These are phyloP conservation scores for Ceratobasidium theobromae DNA, from an alignment of 1,284 basidiomycete species.

Conservation along the genomic window DNA sequence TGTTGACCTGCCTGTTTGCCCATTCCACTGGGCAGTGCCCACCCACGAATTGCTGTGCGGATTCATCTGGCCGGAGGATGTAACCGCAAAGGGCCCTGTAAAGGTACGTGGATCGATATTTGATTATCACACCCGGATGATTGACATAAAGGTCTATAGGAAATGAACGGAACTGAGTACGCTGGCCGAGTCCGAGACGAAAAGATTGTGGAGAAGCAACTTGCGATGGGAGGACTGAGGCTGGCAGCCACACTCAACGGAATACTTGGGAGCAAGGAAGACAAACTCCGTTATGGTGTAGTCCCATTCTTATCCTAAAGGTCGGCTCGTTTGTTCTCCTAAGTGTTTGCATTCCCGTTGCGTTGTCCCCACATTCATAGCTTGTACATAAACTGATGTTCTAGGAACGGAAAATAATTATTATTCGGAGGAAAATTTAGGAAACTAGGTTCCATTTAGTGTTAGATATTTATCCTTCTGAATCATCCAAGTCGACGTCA, in stretches of 20 bases:
- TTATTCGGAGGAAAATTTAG: too few species aligned
- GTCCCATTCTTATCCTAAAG: not conserved
- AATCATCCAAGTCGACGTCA: too few species aligned
- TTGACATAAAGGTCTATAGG: too few species aligned
- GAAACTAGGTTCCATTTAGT: too few species aligned
- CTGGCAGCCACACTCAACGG: slow-evolving; percentile 80
- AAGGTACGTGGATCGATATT: not conserved
- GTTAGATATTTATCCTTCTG: too few species aligned
- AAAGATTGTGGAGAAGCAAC: slow-evolving; percentile 76
- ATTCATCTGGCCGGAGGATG: slow-evolving; percentile 70
- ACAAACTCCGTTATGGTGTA: not conserved
- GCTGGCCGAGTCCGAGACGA: slow-evolving; percentile 63
- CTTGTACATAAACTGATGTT: too few species aligned
- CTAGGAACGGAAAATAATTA: too few species aligned
- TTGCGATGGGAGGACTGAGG: slow-evolving; percentile 79
- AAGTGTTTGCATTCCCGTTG: too few species aligned
- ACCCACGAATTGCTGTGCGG: slow-evolving; percentile 78
- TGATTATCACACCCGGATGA: not conserved
- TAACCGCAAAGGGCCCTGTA: too few species aligned
- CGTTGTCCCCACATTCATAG: too few species aligned
- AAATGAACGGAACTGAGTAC: slow-evolving; percentile 86
- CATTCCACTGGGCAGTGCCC: slow-evolving; percentile 70
- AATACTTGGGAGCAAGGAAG: slow-evolving; percentile 54
- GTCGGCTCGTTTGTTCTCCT: too few species aligned
- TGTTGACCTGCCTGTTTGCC: slow-evolving; percentile 60